phyloP scores from a whole-genome alignment of 139 green algal genomes.

The Micractinium sp. region DNA sequence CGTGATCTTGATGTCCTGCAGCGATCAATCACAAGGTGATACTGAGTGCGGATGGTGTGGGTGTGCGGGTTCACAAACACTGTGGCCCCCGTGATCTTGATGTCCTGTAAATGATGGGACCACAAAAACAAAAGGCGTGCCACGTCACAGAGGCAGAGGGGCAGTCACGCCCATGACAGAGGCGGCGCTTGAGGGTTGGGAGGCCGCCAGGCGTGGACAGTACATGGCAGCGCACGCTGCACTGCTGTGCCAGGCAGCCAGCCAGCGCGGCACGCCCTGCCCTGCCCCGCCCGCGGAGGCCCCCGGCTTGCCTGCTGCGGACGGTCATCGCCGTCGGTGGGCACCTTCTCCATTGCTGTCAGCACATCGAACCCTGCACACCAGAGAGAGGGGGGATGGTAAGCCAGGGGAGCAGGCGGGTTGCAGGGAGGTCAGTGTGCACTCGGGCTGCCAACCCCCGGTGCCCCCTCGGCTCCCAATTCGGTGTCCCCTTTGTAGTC shows the following conservation, averaged over 20 bases:
- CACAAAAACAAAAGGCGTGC: too few relatives aligned
- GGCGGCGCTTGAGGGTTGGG: too few relatives aligned
- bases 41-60: too few relatives aligned
- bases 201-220: too few relatives aligned
- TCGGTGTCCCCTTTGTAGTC: too few relatives aligned
- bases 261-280: background rate
- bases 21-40: background rate
- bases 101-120: slow-evolving; percentile 45
- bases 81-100: slow-evolving; percentile 77
- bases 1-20: slow-evolving; percentile 79
- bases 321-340: slow-evolving; percentile 86
- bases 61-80: slow-evolving; percentile 91
- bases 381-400: background rate
- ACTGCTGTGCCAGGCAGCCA: background rate
- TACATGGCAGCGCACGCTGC: background rate
- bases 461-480: too few relatives aligned
- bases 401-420: background rate
- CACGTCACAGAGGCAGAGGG: too few relatives aligned
- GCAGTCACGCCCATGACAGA: too few relatives aligned
- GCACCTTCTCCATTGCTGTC: slow-evolving; percentile 83
- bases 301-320: slow-evolving; percentile 56
- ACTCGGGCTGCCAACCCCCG: too few relatives aligned
- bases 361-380: slow-evolving; percentile 83
- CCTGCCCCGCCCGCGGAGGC: background rate
- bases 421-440: background rate